Conservation (phyloP, 352 stramenopile genomes). For the Phytophthora constricta region DNA sequence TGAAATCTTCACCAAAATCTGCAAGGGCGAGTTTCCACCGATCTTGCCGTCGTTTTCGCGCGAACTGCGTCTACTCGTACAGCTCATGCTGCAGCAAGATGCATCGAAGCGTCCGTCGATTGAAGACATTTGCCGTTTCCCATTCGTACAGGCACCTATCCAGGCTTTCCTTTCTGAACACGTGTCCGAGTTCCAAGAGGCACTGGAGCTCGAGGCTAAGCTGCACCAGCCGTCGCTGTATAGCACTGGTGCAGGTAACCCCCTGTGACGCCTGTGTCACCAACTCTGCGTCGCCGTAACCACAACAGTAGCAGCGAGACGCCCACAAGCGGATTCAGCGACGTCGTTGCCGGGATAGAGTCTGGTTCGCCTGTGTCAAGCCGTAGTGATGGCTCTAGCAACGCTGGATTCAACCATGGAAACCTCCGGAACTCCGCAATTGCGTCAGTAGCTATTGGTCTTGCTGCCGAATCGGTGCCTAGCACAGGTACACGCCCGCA, state of each 20-base stretch:
- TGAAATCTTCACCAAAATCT: conserved; percentile 91
- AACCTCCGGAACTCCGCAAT: conserved; percentile 67
- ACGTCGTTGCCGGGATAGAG: conserved; percentile 25
- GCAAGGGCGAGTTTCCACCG: conserved; percentile 84
- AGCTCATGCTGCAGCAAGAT: conserved; percentile 90
- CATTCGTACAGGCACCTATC: conserved; percentile 85
- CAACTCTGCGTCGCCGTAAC: conserved; percentile 52
- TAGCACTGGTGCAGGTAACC: conserved; percentile 42
- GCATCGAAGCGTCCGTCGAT: conserved; percentile 86
- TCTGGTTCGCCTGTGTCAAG: conserved; percentile 50
- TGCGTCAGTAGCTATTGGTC: conserved; percentile 53
- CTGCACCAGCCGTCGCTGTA: conserved; percentile 84
- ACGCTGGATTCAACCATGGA: conserved; percentile 47
- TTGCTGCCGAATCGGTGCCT: conserved; percentile 51
- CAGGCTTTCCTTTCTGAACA: conserved; percentile 87
- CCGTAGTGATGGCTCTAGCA: conserved; percentile 51
- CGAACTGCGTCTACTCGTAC: conserved; percentile 82
- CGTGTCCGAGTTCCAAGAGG: conserved; percentile 87
- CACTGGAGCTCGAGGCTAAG: conserved; percentile 87
- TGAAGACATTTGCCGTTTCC: conserved; percentile 90
- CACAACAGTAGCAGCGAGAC: conserved; percentile 55
- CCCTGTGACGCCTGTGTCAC: conserved; percentile 48
- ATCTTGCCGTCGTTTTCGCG: conserved; percentile 81
- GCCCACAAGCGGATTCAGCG: conserved; percentile 37
- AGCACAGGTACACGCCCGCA: conserved; percentile 37